Evolutionary conservation across 2,329 filamentous ascomycete genomes (phyloP).

Genomic region (Fusarium compactum): DNA sequence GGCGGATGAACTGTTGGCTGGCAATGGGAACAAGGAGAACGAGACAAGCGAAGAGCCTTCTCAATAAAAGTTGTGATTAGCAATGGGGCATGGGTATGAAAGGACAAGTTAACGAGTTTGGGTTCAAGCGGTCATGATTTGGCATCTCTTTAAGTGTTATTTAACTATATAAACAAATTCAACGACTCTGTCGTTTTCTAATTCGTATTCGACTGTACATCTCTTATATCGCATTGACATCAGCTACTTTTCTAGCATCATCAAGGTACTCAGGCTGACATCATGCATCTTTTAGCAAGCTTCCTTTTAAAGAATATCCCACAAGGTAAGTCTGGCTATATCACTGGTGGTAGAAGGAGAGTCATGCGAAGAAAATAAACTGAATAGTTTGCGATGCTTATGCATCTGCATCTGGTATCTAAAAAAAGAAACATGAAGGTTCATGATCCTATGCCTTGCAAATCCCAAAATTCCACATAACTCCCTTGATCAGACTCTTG

Average conservation of each 20-base stretch:
- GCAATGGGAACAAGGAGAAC: slow-evolving; percentile 36
- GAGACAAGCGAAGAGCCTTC: slow-evolving; percentile 15
- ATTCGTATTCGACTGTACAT: background rate
- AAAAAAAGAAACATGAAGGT: slow-evolving; percentile 41
- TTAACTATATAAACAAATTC: slow-evolving; percentile 23
- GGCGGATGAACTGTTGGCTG: slow-evolving; percentile 23
- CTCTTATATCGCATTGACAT: background rate
- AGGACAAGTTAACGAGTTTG: slow-evolving; percentile 41
- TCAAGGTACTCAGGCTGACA: background rate
- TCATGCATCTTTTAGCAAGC: background rate
- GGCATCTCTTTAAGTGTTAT: slow-evolving; percentile 33
- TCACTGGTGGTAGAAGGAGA: too few relatives aligned
- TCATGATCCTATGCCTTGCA: slow-evolving; percentile 20
- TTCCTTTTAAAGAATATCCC: too few relatives aligned
- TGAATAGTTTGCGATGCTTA: slow-evolving; percentile 28
- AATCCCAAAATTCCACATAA: slow-evolving; percentile 42
- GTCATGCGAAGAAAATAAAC: slow-evolving; percentile 9
- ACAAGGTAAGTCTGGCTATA: background rate
- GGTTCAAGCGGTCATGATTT: slow-evolving; percentile 44
- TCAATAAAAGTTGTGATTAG: slow-evolving; percentile 26
- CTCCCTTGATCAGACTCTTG: slow-evolving; percentile 38
- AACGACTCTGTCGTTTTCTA: background rate
- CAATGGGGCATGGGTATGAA: slow-evolving; percentile 31
- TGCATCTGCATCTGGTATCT: slow-evolving; percentile 45
- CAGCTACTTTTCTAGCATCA: background rate